phyloP scores from a whole-genome alignment of 192 early-diverging fungal species.

The Dissophora globulifera region DNA sequence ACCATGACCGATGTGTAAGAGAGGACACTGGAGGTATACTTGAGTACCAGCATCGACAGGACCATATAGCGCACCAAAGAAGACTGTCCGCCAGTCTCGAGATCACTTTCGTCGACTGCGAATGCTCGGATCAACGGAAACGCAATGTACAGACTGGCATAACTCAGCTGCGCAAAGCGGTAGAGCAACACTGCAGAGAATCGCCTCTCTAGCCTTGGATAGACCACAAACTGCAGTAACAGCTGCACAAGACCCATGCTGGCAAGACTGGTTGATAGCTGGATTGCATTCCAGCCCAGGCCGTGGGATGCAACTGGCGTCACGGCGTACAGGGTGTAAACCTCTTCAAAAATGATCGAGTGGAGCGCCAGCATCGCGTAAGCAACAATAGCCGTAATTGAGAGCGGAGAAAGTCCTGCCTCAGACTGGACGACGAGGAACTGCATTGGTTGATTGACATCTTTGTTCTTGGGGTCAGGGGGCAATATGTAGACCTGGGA shows the following conservation, averaged over 20 bases:
- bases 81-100: conserved; percentile 8
- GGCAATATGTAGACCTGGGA: conserved; percentile 42
- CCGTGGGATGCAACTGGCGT: conserved; percentile 55
- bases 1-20: conserved; percentile 61
- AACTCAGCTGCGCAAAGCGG: conserved; percentile 43
- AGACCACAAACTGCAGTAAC: conserved; percentile 56
- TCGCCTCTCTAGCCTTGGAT: conserved; percentile 48
- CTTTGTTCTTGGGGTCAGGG: conserved; percentile 29
- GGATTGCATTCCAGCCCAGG: conserved; percentile 51
- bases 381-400: conserved; percentile 30
- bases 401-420: conserved; percentile 23
- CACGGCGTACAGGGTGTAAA: conserved; percentile 57
- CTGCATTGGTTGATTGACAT: conserved; percentile 24
- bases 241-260: conserved; percentile 56
- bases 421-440: conserved; percentile 25
- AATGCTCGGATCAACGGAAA: conserved; percentile 54
- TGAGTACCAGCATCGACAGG: conserved; percentile 14
- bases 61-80: conserved; percentile 11
- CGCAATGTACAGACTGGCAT: conserved; percentile 51
- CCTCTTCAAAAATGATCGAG: conserved; percentile 63
- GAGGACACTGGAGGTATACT: conserved; percentile 42
- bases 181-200: conserved; percentile 51
- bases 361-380: conserved; percentile 57
- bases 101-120: conserved; percentile 16
- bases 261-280: conserved; percentile 58